Evolutionary conservation across 352 stramenopile species (phyloP).

Genomic region (Stramenopiles sp.): DNA sequence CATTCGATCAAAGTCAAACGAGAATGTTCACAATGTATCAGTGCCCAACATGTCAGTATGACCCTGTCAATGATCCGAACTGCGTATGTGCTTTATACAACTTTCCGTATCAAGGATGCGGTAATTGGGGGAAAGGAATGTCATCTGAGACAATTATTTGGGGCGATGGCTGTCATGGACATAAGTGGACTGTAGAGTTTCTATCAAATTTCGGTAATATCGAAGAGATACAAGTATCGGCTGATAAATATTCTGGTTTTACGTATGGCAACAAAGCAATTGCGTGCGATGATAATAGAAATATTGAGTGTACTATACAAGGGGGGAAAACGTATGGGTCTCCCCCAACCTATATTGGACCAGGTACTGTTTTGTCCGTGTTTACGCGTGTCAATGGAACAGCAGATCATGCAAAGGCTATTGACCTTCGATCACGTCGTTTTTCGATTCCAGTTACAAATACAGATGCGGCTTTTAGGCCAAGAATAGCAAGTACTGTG

Average conservation of each 20-base stretch:
- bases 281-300: not conserved
- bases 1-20: no score
- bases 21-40: no score
- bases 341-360: not conserved
- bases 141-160: no score
- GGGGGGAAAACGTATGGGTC: not conserved
- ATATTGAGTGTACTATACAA: not conserved
- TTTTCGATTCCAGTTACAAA: conserved; percentile 46
- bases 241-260: not conserved
- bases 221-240: not conserved
- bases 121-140: no score
- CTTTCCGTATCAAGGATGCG: not conserved
- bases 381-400: not conserved
- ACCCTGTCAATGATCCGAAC: not conserved
- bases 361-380: not conserved
- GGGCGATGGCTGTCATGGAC: not conserved
- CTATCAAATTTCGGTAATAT: not conserved
- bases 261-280: not conserved
- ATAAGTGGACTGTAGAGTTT: not conserved
- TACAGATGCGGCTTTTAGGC: conserved; percentile 68
- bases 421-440: conserved; percentile 30
- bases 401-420: conserved; percentile 14
- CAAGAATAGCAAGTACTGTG: conserved; percentile 41
- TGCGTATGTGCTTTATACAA: not conserved
- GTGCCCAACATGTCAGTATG: no score